Percentiles rank a stretch among this genome's conserved stretches.
Evolutionary conservation across 228 moss, liverwort and hornwort species (phyloP).

Genomic region (Sphagnum magellanicum): DNA sequence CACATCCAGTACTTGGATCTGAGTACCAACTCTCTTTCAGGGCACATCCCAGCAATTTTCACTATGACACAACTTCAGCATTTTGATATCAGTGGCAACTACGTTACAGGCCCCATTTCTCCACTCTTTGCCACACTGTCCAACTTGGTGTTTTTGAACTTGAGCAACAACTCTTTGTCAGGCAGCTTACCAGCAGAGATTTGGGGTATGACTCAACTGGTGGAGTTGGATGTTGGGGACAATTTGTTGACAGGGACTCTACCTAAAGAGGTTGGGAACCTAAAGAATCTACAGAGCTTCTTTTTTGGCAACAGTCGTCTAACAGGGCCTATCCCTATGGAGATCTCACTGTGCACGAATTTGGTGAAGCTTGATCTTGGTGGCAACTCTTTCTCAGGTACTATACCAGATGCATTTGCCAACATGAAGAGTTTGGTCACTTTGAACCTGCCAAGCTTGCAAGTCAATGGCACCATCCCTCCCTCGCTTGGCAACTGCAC

Average conservation of each 20-base stretch:
- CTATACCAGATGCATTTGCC: conserved; percentile 36
- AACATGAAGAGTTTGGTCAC: conserved; percentile 28
- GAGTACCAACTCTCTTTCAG: conserved; percentile 31
- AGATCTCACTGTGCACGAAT: conserved; percentile 11
- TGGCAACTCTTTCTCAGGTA: conserved; percentile 31
- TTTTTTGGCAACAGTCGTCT: conserved; percentile 21
- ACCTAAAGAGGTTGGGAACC: conserved; percentile 25
- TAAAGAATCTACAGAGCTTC: conserved; percentile 33
- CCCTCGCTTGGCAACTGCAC: conserved; percentile 38
- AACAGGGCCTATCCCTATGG: conserved; percentile 36
- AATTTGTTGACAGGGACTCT: conserved; percentile 30
- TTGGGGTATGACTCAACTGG: conserved; percentile 32
- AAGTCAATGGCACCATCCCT: conserved; percentile 36
- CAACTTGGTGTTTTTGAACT: conserved; percentile 23
- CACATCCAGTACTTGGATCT: conserved; percentile 33
- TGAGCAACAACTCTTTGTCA: conserved; percentile 44
- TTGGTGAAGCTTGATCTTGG: conserved; percentile 47
- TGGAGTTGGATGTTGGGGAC: conserved; percentile 34
- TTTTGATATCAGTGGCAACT: conserved; percentile 46
- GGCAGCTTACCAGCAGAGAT: conserved; percentile 35
- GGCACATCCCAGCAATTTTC: conserved; percentile 21
- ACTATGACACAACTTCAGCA: conserved; percentile 24
- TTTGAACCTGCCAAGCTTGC: conserved; percentile 35
- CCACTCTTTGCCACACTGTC: conserved; percentile 18
- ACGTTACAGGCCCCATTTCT: conserved; percentile 38